Base-by-base conservation (phyloP, 129 eudicot genomes). In the Chrysanthemum makinoi region DNA sequence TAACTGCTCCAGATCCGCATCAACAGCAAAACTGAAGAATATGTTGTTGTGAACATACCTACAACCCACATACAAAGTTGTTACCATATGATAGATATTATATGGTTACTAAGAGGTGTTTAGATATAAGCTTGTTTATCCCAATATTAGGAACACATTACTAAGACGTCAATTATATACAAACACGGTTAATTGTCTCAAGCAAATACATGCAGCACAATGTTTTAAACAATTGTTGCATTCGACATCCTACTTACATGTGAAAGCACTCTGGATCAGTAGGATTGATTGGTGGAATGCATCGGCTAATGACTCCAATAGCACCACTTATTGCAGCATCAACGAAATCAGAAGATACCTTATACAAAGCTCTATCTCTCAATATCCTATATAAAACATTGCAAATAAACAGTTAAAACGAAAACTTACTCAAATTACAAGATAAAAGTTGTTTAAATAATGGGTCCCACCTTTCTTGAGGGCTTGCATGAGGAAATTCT, bases 31-130 rank as follows among this genome's bases (percentile, higher is more conserved):
- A 69, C 99, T 95, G 75, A 90, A 95, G 91, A 95, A 95, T 86
- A 95, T 95, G 76, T 95, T 95, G 94, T 95, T 95, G 90, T 95
- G 99, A 57, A 95, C 99, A 77, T 95, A 95, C 97, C 99, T 95
- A 70, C 22, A 66, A 70, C 22, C 22, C 56, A 75, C 59, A 77
- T 11, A 35, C 74, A 51, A 44, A 73, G 62, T 18, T n/a, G 22
- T 63, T 10, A 65, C 22, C 48, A 1, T 65, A 19, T 8, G 65
- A 53, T 64, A 19, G 47, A 30, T 16, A 46, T n/a, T 19, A 10
- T 17, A 51, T 7, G 20, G 61, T 61, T 16, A 47, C 3, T 35
- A 69, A 11, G 59, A 1, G 6, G 48, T 48, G 62, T 51, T 35
- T 35, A 35, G 43, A 35, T 39, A 39, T 39, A 7, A 39, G 46